Percentiles rank a stretch among this genome's conserved stretches.
Evolutionary conservation across 2,329 filamentous ascomycete genomes (phyloP).

Genomic region (Ilyonectria mors-panacis): DNA sequence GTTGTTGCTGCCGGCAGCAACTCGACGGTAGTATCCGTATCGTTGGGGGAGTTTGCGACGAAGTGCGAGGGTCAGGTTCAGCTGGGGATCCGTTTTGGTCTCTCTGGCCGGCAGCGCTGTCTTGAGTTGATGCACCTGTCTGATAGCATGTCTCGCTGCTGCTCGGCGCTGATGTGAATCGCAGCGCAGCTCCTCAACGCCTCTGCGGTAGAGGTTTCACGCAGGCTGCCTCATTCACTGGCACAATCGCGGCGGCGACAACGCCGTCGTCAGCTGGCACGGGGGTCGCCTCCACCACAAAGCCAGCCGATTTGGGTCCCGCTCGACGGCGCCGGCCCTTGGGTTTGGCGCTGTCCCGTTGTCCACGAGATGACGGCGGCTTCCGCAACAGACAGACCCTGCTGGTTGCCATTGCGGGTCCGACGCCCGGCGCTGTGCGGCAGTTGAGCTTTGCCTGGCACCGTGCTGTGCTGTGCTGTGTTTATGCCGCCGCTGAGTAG

Average conservation of each 20-base stretch:
- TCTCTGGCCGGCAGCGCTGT: constrained; percentile 7
- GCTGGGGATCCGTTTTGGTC: constrained; percentile 24
- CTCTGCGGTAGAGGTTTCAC: constrained; percentile 30
- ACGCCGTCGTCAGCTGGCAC: constrained; percentile 34
- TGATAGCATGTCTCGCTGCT: constrained; percentile 30
- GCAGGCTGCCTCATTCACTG: constrained; percentile 28
- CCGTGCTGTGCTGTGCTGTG: constrained; percentile 40
- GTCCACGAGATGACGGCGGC: constrained; percentile 37
- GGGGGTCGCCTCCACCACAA: constrained; percentile 33
- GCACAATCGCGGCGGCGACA: constrained; percentile 27
- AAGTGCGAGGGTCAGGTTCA: constrained; percentile 16
- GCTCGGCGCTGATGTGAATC: constrained; percentile 28
- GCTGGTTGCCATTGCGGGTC: constrained; percentile 36
- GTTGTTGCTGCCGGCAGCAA: constrained; percentile 40
- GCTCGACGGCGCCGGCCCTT: constrained; percentile 42
- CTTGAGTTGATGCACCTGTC: constrained; percentile 16
- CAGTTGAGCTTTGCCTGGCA: constrained; percentile 31
- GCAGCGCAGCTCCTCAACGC: constrained; percentile 12
- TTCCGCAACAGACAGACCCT: constrained; percentile 42
- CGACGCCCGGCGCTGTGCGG: constrained; percentile 36
- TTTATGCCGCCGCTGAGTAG: constrained; percentile 11
- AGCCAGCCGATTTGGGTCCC: constrained; percentile 39
- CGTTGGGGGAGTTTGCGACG: constrained; percentile 2
- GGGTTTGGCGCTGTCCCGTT: constrained; percentile 32
- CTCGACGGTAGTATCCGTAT: constrained; percentile 27